A percentile compares a stretch with the other conserved stretches of the same genome.
phyloP scores from a whole-genome alignment of 2,329 filamentous ascomycete genomes.

The Cladophialophora chaetospira region DNA sequence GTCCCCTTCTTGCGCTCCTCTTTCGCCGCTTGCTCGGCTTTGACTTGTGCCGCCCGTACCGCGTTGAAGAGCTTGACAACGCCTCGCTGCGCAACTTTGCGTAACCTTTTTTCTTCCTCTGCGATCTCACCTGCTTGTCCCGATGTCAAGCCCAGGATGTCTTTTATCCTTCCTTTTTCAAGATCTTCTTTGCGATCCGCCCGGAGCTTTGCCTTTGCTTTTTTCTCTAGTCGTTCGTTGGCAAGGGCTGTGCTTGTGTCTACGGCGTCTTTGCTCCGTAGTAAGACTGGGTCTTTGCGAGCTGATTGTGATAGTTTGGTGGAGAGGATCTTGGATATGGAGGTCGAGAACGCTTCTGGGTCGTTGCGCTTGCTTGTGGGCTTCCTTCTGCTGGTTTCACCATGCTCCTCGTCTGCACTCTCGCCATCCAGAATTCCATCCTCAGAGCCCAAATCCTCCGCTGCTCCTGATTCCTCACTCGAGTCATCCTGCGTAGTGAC shows the following conservation, averaged over 20 bases:
- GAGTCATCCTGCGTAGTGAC: conserved; percentile 34
- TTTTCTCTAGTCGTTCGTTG: conserved; percentile 77
- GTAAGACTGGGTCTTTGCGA: conserved; percentile 86
- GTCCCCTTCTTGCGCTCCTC: conserved; percentile 70
- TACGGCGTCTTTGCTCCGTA: conserved; percentile 74
- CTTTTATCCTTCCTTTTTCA: conserved; percentile 85
- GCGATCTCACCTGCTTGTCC: conserved; percentile 55
- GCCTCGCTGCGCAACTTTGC: conserved; percentile 87
- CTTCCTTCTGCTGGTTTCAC: conserved; percentile 41
- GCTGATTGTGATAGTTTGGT: conserved; percentile 83
- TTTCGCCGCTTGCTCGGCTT: conserved; percentile 72
- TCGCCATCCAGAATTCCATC: conserved; percentile 32
- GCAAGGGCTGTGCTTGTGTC: conserved; percentile 71
- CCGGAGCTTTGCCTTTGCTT: conserved; percentile 75
- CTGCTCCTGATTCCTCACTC: conserved; percentile 15
- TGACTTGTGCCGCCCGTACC: conserved; percentile 86
- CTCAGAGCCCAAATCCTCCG: conserved; percentile 26
- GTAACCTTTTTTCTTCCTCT: conserved; percentile 75
- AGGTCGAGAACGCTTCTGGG: conserved; percentile 85
- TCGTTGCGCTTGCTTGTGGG: conserved; percentile 76
- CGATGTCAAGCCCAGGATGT: conserved; percentile 71
- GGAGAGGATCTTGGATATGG: conserved; percentile 87
- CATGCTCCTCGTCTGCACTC: conserved; percentile 38
- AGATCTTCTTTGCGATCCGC: conserved; percentile 76
- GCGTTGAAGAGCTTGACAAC: conserved; percentile 97